These are phyloP conservation scores for Stereum hirsutum DNA, from an alignment of 1,284 basidiomycete species.

Conservation along the genomic window DNA sequence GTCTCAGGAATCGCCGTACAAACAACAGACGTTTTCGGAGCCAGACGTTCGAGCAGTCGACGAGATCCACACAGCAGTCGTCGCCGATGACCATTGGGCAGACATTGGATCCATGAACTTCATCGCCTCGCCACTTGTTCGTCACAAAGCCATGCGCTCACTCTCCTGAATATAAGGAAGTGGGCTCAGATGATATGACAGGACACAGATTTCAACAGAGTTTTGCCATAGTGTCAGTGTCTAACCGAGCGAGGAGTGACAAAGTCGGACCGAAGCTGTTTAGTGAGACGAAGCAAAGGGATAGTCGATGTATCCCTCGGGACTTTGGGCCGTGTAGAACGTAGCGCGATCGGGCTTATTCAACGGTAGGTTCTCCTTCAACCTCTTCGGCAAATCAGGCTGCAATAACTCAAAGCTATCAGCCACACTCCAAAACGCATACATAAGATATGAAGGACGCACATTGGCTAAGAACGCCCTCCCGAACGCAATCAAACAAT, in stretches of 20 bases:
- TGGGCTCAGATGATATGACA: background rate
- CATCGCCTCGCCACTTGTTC: background rate
- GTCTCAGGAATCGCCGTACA: too few species aligned
- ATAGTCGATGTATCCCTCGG: slow-evolving; percentile 28
- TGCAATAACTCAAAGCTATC: background rate
- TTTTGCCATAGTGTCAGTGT: background rate
- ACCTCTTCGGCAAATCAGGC: slow-evolving; percentile 39
- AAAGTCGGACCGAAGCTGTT: background rate
- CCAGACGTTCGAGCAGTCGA: too few species aligned
- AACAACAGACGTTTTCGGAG: too few species aligned
- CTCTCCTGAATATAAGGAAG: too few species aligned
- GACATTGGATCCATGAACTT: background rate
- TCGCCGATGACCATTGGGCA: too few species aligned
- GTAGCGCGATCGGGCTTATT: slow-evolving; percentile 21
- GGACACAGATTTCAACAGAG: background rate
- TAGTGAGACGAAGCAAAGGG: slow-evolving; percentile 16
- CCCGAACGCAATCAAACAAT: slow-evolving; percentile 36
- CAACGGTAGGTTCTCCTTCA: slow-evolving; percentile 24
- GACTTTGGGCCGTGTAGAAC: slow-evolving; percentile 23
- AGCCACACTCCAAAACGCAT: background rate
- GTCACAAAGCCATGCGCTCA: too few species aligned
- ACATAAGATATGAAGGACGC: slow-evolving; percentile 9
- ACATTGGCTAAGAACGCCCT: slow-evolving; percentile 39
- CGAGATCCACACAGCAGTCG: too few species aligned
- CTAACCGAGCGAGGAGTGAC: background rate